phyloP scores from a whole-genome alignment of 805 yeast genomes.

The Suhomyces pyralidae region DNA sequence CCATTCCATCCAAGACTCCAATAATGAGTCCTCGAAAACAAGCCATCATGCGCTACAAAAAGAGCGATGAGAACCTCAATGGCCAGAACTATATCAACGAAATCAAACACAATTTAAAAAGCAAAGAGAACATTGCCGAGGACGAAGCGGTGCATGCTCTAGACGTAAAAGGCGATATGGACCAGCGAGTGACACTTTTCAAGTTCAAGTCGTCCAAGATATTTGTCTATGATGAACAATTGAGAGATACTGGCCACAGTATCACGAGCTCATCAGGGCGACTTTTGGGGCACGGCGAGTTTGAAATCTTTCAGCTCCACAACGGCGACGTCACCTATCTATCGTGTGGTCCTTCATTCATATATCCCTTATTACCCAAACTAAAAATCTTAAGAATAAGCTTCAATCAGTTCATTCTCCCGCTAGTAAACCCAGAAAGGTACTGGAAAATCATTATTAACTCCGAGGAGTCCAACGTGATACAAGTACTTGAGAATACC shows the following conservation, averaged over 20 bases:
- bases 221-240: constrained; percentile 35
- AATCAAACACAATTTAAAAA: constrained; percentile 24
- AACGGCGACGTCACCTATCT: constrained; percentile 57
- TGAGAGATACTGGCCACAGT: constrained; percentile 13
- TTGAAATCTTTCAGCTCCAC: constrained; percentile 58
- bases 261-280: constrained; percentile 34
- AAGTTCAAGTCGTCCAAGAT: constrained; percentile 30
- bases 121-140: constrained; percentile 7
- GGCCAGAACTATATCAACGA: constrained; percentile 23
- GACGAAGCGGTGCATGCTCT: constrained; percentile 4
- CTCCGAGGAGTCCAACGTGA: constrained; percentile 24
- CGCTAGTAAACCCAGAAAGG: constrained; percentile 71
- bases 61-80: constrained; percentile 21
- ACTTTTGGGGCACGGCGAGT: constrained; percentile 57
- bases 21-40: constrained; percentile 37
- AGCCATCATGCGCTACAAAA: constrained; percentile 37
- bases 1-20: not conserved
- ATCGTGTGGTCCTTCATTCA: constrained; percentile 62
- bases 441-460: constrained; percentile 59
- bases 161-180: constrained; percentile 22
- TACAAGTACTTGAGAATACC: constrained; percentile 31
- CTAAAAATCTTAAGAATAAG: constrained; percentile 54
- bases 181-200: constrained; percentile 37
- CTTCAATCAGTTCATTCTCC: constrained; percentile 51
- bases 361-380: constrained; percentile 71